These are phyloP conservation scores for Leccinum pseudoinsigne DNA, from an alignment of 1,284 basidiomycete genomes.

Conservation along the genomic window DNA sequence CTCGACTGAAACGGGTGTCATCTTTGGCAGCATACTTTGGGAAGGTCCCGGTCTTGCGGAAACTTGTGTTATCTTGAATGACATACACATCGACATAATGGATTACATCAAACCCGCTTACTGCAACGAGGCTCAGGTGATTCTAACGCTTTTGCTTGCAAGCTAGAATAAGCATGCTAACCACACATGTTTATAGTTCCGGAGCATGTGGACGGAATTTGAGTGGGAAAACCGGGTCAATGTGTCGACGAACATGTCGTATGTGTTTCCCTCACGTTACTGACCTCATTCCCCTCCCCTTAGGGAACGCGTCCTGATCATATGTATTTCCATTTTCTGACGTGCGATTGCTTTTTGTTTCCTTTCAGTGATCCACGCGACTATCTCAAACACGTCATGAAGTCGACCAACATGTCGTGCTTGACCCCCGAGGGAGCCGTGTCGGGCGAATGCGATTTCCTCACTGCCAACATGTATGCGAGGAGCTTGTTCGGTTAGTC, in stretches of 20 bases:
- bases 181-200: slow-evolving; percentile 58
- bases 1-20: slow-evolving; percentile 97
- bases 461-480: slow-evolving; percentile 84
- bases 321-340: neutral
- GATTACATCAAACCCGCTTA: slow-evolving; percentile 99
- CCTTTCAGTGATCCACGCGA: slow-evolving; percentile 60
- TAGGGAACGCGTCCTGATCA: neutral
- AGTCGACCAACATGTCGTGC: slow-evolving; percentile 85
- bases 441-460: slow-evolving; percentile 79
- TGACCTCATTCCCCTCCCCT: neutral
- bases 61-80: slow-evolving; percentile 90
- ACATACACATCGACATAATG: slow-evolving; percentile 99
- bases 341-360: neutral
- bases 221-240: slow-evolving; percentile 93
- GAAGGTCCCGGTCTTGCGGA: slow-evolving; percentile 88
- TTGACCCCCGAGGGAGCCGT: slow-evolving; percentile 82
- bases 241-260: slow-evolving; percentile 74
- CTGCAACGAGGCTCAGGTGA: slow-evolving; percentile 92
- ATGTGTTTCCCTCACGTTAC: slow-evolving; percentile 5
- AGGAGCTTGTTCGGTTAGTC: slow-evolving; percentile 69
- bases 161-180: slow-evolving; percentile 3
- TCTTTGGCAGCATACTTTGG: slow-evolving; percentile 98
- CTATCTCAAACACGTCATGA: slow-evolving; percentile 81
- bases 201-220: slow-evolving; percentile 91
- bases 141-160: neutral